phyloP scores from a whole-genome alignment of 345 rosid species.

The Cochlearia excelsa region DNA sequence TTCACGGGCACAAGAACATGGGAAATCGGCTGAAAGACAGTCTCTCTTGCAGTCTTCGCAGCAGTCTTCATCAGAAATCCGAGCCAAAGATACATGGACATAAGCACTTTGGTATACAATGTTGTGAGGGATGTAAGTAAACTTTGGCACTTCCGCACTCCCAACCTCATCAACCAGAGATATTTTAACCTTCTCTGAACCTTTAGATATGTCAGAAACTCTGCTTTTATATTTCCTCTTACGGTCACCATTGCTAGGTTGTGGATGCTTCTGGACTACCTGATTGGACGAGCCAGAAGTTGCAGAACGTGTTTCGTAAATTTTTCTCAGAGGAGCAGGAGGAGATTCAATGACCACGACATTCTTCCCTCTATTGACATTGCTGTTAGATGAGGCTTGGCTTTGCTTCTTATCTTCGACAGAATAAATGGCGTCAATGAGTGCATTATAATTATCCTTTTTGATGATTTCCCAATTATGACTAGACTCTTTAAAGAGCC shows the following conservation, averaged over 20 bases:
- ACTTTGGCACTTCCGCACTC: constrained; percentile 46
- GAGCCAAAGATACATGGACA: constrained; percentile 59
- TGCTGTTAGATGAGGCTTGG: constrained; percentile 24
- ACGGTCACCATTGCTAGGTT: constrained; percentile 16
- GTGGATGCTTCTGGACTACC: constrained; percentile 17
- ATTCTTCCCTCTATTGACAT: constrained; percentile 25
- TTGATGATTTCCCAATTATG: constrained; percentile 59
- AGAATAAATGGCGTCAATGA: constrained; percentile 57
- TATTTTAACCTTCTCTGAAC: constrained; percentile 58
- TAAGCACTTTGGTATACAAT: constrained; percentile 61
- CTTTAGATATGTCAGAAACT: constrained; percentile 48
- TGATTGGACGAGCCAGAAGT: constrained; percentile 23
- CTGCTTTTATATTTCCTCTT: constrained; percentile 30
- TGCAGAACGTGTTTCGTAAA: constrained; percentile 30
- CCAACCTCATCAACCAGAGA: constrained; percentile 56
- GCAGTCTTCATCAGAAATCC: constrained; percentile 71
- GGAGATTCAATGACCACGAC: constrained; percentile 13
- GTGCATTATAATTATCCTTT: constrained; percentile 52
- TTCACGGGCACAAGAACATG: constrained; percentile 80
- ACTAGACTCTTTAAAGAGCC: constrained; percentile 40
- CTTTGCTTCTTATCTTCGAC: constrained; percentile 38
- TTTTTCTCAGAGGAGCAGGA: constrained; percentile 19
- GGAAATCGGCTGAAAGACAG: constrained; percentile 55
- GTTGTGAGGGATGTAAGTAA: constrained; percentile 64
- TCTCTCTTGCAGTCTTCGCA: constrained; percentile 67